phyloP scores from a whole-genome alignment of 768 basidiomycete species.

The Dioszegia crocea region DNA sequence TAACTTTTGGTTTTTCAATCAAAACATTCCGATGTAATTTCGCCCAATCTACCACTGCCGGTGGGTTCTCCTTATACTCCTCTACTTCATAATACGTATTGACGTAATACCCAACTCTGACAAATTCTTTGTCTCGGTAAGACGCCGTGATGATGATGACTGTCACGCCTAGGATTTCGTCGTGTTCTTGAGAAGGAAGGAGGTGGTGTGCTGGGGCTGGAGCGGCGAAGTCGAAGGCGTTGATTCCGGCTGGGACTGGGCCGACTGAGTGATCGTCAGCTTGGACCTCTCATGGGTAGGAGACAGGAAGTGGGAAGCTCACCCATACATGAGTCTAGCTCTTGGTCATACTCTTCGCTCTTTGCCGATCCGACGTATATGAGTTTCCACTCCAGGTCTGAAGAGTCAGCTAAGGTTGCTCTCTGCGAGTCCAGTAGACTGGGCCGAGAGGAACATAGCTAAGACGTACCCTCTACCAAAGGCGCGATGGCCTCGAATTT shows the following conservation, averaged over 20 bases:
- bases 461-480: slow-evolving; percentile 72
- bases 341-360: slow-evolving; percentile 87
- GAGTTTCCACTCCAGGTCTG: slow-evolving; percentile 96
- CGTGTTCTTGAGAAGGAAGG: slow-evolving; percentile 62
- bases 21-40: slow-evolving; percentile 75
- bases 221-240: slow-evolving; percentile 94
- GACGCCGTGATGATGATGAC: slow-evolving; percentile 95
- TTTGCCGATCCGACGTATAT: slow-evolving; percentile 95
- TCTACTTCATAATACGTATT: slow-evolving; percentile 97
- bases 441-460: too few species aligned
- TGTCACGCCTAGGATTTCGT: slow-evolving; percentile 91
- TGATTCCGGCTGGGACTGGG: slow-evolving; percentile 92
- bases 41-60: slow-evolving; percentile 66
- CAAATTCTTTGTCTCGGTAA: slow-evolving; percentile 95
- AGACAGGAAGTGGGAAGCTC: slow-evolving; percentile 3
- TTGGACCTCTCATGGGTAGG: background rate
- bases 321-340: slow-evolving; percentile 86
- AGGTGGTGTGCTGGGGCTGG: slow-evolving; percentile 74
- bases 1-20: slow-evolving; percentile 86
- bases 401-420: background rate
- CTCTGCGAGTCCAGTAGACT: background rate
- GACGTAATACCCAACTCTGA: slow-evolving; percentile 99
- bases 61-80: slow-evolving; percentile 74
- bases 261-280: slow-evolving; percentile 59
- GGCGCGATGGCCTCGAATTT: slow-evolving; percentile 95